A percentile compares a stretch with the other conserved stretches of the same genome.
Evolutionary conservation across 1,284 basidiomycete species (phyloP).

Genomic region (Mycosarcoma mackinlayi): DNA sequence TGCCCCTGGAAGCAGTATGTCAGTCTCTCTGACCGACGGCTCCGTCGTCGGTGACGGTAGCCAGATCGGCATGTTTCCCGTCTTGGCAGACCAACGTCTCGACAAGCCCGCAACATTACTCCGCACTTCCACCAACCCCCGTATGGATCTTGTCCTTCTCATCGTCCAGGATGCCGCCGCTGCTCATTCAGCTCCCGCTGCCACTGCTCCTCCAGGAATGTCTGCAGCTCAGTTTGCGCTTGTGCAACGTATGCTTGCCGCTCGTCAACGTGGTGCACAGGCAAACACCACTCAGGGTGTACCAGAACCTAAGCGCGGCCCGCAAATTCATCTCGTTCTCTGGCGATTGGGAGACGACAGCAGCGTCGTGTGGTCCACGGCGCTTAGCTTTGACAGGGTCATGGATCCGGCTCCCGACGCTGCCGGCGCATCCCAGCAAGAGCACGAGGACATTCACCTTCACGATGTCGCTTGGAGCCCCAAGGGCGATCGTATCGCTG

Average conservation of each 20-base stretch:
- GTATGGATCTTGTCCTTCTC: constrained; percentile 51
- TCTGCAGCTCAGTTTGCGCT: constrained; percentile 45
- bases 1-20: constrained; percentile 10
- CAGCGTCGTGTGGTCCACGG: constrained; percentile 28
- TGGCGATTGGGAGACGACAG: constrained; percentile 48
- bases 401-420: constrained; percentile 17
- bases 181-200: constrained; percentile 10
- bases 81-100: constrained; percentile 32
- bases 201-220: constrained; percentile 33
- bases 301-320: constrained; percentile 43
- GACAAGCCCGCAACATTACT: constrained; percentile 35
- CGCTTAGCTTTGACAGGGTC: constrained; percentile 34
- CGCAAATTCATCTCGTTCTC: constrained; percentile 39
- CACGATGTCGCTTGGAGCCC: constrained; percentile 49
- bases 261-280: constrained; percentile 36
- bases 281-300: constrained; percentile 12
- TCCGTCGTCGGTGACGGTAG: constrained; percentile 41
- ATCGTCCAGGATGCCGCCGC: constrained; percentile 34
- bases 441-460: constrained; percentile 39
- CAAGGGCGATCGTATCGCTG: constrained; percentile 36
- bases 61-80: constrained; percentile 40
- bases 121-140: constrained; percentile 40
- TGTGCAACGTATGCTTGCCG: constrained; percentile 46
- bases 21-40: constrained; percentile 25
- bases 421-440: constrained; percentile 19